Conservation (phyloP, 1,284 basidiomycete species). For the Papiliotrema laurentii region DNA sequence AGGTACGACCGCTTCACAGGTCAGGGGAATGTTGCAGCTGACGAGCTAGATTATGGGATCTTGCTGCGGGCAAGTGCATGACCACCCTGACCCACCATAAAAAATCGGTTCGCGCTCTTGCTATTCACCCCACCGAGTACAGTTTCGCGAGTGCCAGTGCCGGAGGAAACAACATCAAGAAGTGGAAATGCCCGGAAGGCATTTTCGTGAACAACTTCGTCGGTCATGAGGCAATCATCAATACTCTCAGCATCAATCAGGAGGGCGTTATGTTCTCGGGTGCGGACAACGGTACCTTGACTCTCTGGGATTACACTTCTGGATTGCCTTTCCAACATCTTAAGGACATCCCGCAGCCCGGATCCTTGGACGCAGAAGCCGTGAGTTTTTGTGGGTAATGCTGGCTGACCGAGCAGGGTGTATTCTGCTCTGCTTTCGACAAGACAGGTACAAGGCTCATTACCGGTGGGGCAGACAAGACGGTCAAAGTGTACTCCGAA, state of each 20-base stretch:
- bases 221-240: constrained; percentile 96
- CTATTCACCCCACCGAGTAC: constrained; percentile 93
- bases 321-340: constrained; percentile 92
- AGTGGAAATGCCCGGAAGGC: constrained; percentile 98
- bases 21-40: background rate
- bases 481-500: constrained; percentile 65
- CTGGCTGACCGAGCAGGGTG: constrained; percentile 42
- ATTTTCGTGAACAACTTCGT: constrained; percentile 91
- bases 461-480: constrained; percentile 97
- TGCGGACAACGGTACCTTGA: constrained; percentile 82
- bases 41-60: constrained; percentile 78
- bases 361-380: constrained; percentile 94
- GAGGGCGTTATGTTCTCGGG: constrained; percentile 97
- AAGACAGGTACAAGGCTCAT: constrained; percentile 90
- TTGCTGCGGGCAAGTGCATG: constrained; percentile 97
- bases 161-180: constrained; percentile 98
- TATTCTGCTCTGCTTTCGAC: constrained; percentile 96
- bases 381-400: constrained; percentile 46
- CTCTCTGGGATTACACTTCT: constrained; percentile 91
- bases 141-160: constrained; percentile 91
- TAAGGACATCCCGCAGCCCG: constrained; percentile 92
- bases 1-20: constrained; percentile 56
- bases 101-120: constrained; percentile 89
- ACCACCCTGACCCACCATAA: constrained; percentile 97
- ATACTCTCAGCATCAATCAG: constrained; percentile 86